phyloP scores from a whole-genome alignment of 1,139 yeast species.

The Zygoascus sp. region DNA sequence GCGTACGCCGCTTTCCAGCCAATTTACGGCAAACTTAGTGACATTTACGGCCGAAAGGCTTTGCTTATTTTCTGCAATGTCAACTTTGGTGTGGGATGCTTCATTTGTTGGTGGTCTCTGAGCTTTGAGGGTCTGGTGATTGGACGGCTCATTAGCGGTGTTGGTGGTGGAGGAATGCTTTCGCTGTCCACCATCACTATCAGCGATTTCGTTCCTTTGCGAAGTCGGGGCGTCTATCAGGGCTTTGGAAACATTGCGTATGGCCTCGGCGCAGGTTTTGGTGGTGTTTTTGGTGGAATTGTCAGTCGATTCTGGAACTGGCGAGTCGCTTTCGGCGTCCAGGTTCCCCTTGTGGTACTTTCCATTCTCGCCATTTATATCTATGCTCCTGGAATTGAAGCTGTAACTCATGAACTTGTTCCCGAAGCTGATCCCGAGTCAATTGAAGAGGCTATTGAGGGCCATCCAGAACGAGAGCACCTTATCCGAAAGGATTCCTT shows the following conservation, averaged over 20 bases:
- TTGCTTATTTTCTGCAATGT: conserved; percentile 47
- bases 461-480: conserved; percentile 10
- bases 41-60: conserved; percentile 73
- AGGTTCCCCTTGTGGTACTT: conserved; percentile 58
- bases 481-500: conserved; percentile 14
- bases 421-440: conserved; percentile 13
- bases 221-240: conserved; percentile 56
- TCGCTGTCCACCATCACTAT: conserved; percentile 52
- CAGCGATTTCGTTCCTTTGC: conserved; percentile 53
- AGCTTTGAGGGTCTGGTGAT: conserved; percentile 45
- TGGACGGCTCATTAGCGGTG: conserved; percentile 59
- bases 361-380: conserved; percentile 41
- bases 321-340: conserved; percentile 62
- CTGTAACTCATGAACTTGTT: conserved; percentile 8
- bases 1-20: conserved; percentile 69
- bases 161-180: conserved; percentile 63
- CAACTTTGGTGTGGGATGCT: conserved; percentile 52
- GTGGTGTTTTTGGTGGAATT: conserved; percentile 68
- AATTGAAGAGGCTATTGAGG: conserved; percentile 17
- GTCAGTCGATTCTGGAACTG: conserved; percentile 73
- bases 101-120: conserved; percentile 47
- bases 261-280: conserved; percentile 67
- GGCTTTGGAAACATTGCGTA: conserved; percentile 60
- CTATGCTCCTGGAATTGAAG: conserved; percentile 17
- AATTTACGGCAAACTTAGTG: conserved; percentile 77